Base-by-base conservation (phyloP, 2,329 filamentous ascomycete genomes). In the Sporothrix luriei region DNA sequence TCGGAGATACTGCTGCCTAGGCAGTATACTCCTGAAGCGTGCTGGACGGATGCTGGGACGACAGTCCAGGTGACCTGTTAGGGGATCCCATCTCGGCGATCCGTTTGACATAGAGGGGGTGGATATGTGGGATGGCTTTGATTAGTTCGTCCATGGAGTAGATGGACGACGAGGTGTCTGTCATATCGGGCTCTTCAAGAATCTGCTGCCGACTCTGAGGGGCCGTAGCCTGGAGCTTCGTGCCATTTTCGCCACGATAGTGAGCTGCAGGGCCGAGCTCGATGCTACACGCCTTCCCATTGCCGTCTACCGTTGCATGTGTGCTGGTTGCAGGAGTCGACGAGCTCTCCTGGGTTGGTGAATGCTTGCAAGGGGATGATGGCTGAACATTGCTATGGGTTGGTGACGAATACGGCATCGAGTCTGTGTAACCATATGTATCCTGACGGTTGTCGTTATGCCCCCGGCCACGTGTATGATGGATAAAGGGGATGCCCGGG, bases 131-230 rank as follows among this genome's bases (percentile, higher is more conserved):
- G 2, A 72, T 68, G n/a, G 69, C 59, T 68, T 67, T 68, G 72
- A 66, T 54, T 0, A 72, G 46, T 3, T 74, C 73, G 19, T 78
- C 76, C 51, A 76, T 75, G 0, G 78, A 79, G 62, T 80, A 80
- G 43, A 74, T 66, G 11, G 78, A 79, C 9, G 77, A 76, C 6
- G 75, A 71, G 19, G 75, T 73, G 21, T 76, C 71, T 10, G 61
- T 72, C 59, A 21, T 59, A 1, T 67, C 69, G 2, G 66, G 54
- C 9, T 68, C 69, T 9, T 70, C 65, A 26, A 54, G 40, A 16
- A 40, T 43, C 21, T 43, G 49, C 3, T 26, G 40, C n/a, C 21
- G 43, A 29, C 21, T 46, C 11, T 62, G 61, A 2, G 51, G 11
- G n/a, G n/a, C n/a, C 3, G 65, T 43, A 40, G 40, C 40, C 1